Conservation (phyloP, 148 eudicot species). For the Chenopodium berlandieri region DNA sequence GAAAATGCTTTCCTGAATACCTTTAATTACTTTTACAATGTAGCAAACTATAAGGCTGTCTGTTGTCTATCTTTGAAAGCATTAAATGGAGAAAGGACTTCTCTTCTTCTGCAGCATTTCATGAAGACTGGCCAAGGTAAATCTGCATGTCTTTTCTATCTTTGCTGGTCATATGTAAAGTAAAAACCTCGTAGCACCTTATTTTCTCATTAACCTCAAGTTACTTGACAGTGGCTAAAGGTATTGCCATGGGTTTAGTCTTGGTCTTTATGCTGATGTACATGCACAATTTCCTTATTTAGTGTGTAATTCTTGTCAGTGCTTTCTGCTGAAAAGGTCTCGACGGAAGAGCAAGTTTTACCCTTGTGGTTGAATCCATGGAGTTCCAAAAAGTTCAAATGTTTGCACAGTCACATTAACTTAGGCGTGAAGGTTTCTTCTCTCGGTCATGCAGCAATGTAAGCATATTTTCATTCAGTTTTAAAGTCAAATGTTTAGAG, state of each 20-base stretch:
- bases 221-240: neutral
- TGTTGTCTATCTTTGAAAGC: slow-evolving; percentile 73
- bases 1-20: slow-evolving; percentile 1
- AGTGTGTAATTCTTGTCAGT: slow-evolving; percentile 39
- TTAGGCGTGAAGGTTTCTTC: slow-evolving; percentile 80
- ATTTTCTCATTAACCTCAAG: neutral
- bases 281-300: neutral
- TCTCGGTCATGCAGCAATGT: slow-evolving; percentile 54
- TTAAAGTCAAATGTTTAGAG: too few species aligned
- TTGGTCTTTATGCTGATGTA: neutral
- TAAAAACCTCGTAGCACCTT: neutral
- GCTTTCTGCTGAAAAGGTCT: slow-evolving; percentile 67
- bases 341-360: slow-evolving; percentile 72
- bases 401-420: slow-evolving; percentile 48
- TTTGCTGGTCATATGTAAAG: neutral
- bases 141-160: neutral
- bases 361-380: slow-evolving; percentile 77
- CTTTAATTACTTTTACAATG: slow-evolving; percentile 18
- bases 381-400: slow-evolving; percentile 38
- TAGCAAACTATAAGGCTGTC: slow-evolving; percentile 96
- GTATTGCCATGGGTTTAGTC: neutral
- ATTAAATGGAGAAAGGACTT: slow-evolving; percentile 80
- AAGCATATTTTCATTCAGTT: slow-evolving; percentile 32
- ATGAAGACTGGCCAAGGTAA: slow-evolving; percentile 84
- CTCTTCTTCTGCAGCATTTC: slow-evolving; percentile 71